phyloP scores from a whole-genome alignment of 768 basidiomycete genomes.

The Heimioporus sp. region DNA sequence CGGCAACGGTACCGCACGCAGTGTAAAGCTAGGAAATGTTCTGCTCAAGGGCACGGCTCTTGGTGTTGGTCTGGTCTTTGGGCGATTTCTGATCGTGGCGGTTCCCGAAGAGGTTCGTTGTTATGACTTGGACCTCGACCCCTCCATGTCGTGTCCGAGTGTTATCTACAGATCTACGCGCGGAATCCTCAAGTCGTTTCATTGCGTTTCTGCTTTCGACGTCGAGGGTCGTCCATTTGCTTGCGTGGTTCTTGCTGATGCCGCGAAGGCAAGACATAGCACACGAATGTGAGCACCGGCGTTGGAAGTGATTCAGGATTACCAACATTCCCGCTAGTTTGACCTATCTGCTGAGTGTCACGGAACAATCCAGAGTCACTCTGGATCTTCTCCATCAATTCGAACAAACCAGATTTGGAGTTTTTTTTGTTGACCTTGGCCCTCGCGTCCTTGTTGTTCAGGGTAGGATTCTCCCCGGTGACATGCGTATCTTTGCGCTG shows the following conservation, averaged over 20 bases:
- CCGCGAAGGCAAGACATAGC: background rate
- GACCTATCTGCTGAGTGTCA: background rate
- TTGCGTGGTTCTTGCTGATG: background rate
- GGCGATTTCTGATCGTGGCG: constrained; percentile 12
- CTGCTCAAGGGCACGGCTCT: background rate
- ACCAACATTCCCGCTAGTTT: background rate
- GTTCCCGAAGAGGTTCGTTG: constrained; percentile 12
- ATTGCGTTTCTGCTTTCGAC: background rate
- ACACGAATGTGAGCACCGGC: background rate
- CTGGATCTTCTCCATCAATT: constrained; percentile 14
- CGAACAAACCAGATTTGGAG: background rate
- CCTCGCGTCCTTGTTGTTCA: constrained; percentile 11
- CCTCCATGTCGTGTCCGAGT: background rate
- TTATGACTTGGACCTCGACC: constrained; percentile 6
- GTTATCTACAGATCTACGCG: background rate
- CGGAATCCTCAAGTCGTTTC: background rate
- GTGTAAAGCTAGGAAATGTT: constrained; percentile 1
- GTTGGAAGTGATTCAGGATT: background rate
- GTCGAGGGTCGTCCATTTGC: background rate
- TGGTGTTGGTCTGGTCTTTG: constrained; percentile 10
- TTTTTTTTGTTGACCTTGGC: constrained; percentile 7
- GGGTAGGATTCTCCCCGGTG: background rate
- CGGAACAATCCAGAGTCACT: background rate
- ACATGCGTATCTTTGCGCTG: constrained; percentile 2
- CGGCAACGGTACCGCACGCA: too few relatives aligned